A percentile compares a stretch with the other conserved stretches of the same genome.
These are phyloP conservation scores for Paracoccidioides brasiliensis DNA, from an alignment of 2,329 filamentous ascomycete species.

Conservation along the genomic window DNA sequence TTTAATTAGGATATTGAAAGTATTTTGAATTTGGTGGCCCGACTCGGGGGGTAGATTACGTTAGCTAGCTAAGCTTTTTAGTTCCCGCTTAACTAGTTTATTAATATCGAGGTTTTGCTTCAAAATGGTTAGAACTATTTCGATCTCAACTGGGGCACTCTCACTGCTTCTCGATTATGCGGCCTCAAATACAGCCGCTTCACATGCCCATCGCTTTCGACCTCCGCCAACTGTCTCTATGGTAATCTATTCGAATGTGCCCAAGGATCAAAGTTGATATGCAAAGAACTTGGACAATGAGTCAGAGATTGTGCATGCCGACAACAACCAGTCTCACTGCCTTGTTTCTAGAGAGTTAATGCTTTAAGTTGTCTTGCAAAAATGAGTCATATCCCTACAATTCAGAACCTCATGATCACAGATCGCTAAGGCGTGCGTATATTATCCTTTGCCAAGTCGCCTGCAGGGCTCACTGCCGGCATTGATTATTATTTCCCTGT, in stretches of 20 bases:
- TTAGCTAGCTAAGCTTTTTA: neutral
- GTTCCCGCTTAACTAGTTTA: conserved; percentile 1
- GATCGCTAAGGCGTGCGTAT: neutral
- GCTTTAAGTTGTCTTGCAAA: neutral
- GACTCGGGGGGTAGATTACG: too few species aligned
- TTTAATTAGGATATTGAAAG: too few species aligned
- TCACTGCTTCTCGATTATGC: too few species aligned
- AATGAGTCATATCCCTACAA: neutral
- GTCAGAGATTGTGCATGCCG: neutral
- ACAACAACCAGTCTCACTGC: neutral
- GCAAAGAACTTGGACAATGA: too few species aligned
- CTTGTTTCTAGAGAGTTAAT: neutral
- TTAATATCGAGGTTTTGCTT: neutral
- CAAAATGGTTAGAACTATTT: too few species aligned
- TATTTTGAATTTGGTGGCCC: too few species aligned
- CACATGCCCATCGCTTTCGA: neutral
- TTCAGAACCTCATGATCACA: neutral
- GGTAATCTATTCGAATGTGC: too few species aligned
- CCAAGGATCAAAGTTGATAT: too few species aligned
- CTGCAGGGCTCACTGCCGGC: neutral
- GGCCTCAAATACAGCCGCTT: neutral
- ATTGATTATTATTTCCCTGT: neutral
- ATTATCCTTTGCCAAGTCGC: neutral
- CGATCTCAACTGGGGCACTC: too few species aligned
- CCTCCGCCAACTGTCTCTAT: neutral